Base-by-base conservation (phyloP, 2,329 filamentous ascomycete species). In the Aureobasidium leucospermi region DNA sequence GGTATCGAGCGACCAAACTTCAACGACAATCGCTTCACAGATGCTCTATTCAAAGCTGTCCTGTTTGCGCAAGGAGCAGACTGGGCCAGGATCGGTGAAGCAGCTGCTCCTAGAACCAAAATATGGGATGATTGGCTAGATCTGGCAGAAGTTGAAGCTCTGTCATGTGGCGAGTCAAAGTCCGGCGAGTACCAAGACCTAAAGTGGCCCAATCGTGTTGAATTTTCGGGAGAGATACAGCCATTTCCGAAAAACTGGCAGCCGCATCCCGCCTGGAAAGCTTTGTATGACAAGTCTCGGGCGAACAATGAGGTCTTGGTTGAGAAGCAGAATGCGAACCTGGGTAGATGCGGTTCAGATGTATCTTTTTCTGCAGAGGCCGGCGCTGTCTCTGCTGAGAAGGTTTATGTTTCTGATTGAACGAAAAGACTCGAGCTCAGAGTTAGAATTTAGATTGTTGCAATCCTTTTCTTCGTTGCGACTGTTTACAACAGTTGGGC, bases 1-100 rank as follows among this genome's bases (percentile, higher is more conserved):
- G 69, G 71, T 3, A 64, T 74, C 16, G 68, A 70, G 59, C 66
- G 63, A 4, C 62, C 63, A 1, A 60, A 61, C 43, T 16, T 34
- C 4, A 48, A 62, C 9, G 74, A 74, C n/a, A 42, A 65, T 1
- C 74, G 72, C 52, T 80, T 78, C 64, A 80, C 78, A 0, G 68
- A 76, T 57, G 78, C 78, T 1, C 67, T 81, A 0, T 80, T 76
- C 75, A 78, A 76, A 62, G 74, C 74, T 1, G 78, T 81, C 31
- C 69, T 78, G 0, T 70, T 79, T 8, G 76, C 75, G 3, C 75
- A 77, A 51, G 71, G 68, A 16, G 74, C 67, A 0, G 67, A 69
- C 2, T 81, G 78, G 78, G 73, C 78, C 2, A 64, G 65, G 19
- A 65, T 67, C 51, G 72, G 70, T n/a, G 68, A 71, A 8, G 72